Base-by-base conservation (phyloP, 371 early-diverging fungal species). In the Homolaphlyctis polyrhiza region DNA sequence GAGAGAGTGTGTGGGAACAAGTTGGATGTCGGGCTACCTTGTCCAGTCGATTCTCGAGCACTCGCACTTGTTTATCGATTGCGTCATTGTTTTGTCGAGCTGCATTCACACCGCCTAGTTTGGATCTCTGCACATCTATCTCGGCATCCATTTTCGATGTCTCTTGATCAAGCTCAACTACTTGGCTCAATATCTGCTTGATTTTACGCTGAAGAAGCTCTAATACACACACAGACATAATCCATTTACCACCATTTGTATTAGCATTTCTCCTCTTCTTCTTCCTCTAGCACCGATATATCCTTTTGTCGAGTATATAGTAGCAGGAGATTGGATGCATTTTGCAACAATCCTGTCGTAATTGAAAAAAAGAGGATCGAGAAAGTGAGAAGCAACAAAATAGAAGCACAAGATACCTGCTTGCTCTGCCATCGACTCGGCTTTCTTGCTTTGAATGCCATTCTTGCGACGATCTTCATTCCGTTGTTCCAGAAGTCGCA, bases 1-100 rank as follows among this genome's bases (percentile, higher is more conserved):
- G 39, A 39, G 39, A 39, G 11, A 18, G 39, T 18, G 18, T 11
- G 39, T 39, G 39, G 39, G 11, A 18, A 39, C 11, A 39, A 39
- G 39, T 18, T 39, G 52, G 52, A 28, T 51, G 25, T 14, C 11
- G 6, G n/a, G 47, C 13, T 29, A 78, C 75, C 71, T 83, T 81
- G 65, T 83, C 81, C n/a, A 83, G 69, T 49, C 84, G 54, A 64
- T 81, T 83, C 58, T 83, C 84, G 32, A 83, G 72, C 6, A 80
- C 72, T 8, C 74, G 61, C 23, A 81, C 77, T 61, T 83, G 83
- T 66, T 83, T 83, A 27, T 68, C 74, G 48, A 80, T 76, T 28
- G 83, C 80, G 6, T 70, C 75, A 30, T 60, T 65, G 69, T 79
- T 80, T 49, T 70, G 69, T 25, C 35, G 61, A 1, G 78, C 77